Percentiles rank a stretch among this genome's conserved stretches.
Evolutionary conservation across 345 rosid genomes (phyloP).

Genomic region (Clausena lansium): DNA sequence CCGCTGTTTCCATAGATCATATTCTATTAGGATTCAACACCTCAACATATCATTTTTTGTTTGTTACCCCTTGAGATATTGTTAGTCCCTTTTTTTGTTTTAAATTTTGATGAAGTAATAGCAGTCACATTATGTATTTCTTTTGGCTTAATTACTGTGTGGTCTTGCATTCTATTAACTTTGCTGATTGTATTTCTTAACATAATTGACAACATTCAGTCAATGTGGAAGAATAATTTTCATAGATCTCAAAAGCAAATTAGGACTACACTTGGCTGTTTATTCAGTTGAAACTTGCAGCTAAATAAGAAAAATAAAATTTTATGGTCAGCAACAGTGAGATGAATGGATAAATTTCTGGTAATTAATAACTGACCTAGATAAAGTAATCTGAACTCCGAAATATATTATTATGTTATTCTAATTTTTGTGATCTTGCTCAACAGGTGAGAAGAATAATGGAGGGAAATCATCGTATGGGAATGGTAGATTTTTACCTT

Average conservation of each 20-base stretch:
- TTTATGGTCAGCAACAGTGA: neutral
- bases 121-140: neutral
- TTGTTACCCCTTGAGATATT: neutral
- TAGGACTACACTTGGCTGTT: neutral
- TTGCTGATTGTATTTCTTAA: neutral
- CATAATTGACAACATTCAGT: neutral
- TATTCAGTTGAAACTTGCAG: neutral
- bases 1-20: neutral
- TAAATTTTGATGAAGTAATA: neutral
- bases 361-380: neutral
- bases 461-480: conserved; percentile 98
- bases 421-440: neutral
- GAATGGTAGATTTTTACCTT: conserved; percentile 62
- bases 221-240: neutral
- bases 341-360: neutral
- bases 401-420: neutral
- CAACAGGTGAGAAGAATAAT: conserved; percentile 87
- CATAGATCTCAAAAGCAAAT: neutral
- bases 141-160: neutral
- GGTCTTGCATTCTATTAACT: neutral
- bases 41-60: neutral
- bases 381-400: neutral
- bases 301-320: neutral
- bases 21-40: neutral
- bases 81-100: neutral